A percentile compares a stretch with the other conserved stretches of the same genome.
Evolutionary conservation across 1,139 yeast genomes (phyloP).

Genomic region (Yamadazyma kanchanaburiensis): DNA sequence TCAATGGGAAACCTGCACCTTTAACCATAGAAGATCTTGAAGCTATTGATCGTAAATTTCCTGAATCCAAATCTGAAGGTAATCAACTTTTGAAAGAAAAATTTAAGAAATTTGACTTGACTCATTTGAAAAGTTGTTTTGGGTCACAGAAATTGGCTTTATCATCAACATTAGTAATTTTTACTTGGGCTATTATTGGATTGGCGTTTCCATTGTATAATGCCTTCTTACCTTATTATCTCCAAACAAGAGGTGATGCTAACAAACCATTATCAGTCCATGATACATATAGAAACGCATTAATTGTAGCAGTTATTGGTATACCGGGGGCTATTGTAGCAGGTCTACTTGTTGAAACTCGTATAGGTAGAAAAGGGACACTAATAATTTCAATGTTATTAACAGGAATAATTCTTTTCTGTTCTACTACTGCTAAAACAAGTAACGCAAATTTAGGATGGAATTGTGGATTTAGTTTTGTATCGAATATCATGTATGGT

Average conservation of each 20-base stretch:
- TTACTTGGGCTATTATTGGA: conserved; percentile 44
- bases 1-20: conserved; percentile 22
- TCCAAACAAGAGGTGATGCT: conserved; percentile 32
- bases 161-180: conserved; percentile 33
- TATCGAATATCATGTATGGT: conserved; percentile 42
- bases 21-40: conserved; percentile 31
- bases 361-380: conserved; percentile 41
- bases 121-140: conserved; percentile 35
- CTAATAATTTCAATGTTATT: conserved; percentile 27
- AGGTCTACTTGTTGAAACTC: conserved; percentile 35
- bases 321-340: conserved; percentile 41
- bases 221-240: conserved; percentile 40
- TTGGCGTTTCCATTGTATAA: conserved; percentile 45
- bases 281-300: conserved; percentile 36
- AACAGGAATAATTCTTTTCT: conserved; percentile 39
- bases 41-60: conserved; percentile 21
- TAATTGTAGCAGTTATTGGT: conserved; percentile 41
- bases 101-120: conserved; percentile 24
- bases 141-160: conserved; percentile 29
- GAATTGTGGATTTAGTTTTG: conserved; percentile 41
- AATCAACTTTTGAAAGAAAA: conserved; percentile 23
- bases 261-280: conserved; percentile 29
- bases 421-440: conserved; percentile 40
- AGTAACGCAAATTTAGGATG: conserved; percentile 40
- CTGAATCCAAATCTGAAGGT: conserved; percentile 7